These are phyloP conservation scores for Athelia psychrophila DNA, from an alignment of 1,284 basidiomycete genomes.

Conservation along the genomic window DNA sequence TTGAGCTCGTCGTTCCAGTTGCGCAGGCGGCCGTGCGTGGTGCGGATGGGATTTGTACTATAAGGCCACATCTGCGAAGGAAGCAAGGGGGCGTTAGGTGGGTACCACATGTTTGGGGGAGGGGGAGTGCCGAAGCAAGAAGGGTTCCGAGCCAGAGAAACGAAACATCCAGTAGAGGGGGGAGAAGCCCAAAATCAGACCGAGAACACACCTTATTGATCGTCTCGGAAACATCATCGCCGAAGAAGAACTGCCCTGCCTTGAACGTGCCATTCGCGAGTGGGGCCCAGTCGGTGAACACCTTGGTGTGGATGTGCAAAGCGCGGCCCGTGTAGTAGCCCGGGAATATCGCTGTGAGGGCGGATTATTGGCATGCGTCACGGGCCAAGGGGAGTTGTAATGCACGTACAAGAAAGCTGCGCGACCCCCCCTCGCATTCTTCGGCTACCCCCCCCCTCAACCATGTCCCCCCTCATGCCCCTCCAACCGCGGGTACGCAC, in stretches of 20 bases:
- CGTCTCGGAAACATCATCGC: conserved; percentile 51
- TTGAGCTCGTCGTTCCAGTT: conserved; percentile 49
- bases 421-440: conserved; percentile 65
- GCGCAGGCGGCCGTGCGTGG: conserved; percentile 41
- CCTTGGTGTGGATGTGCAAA: conserved; percentile 51
- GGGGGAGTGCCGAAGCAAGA: not conserved
- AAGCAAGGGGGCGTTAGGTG: no score
- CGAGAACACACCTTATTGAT: conserved; percentile 38
- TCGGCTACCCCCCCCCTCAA: conserved; percentile 66
- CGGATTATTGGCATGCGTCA: no score
- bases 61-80: conserved; percentile 47
- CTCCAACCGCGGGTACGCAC: conserved; percentile 36
- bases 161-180: not conserved
- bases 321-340: conserved; percentile 59
- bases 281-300: conserved; percentile 35
- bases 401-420: conserved; percentile 50
- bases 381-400: no score
- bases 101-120: not conserved
- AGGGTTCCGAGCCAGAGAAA: not conserved
- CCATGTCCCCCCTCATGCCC: conserved; percentile 46
- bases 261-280: conserved; percentile 42
- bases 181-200: not conserved
- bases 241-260: conserved; percentile 67
- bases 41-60: conserved; percentile 40
- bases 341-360: conserved; percentile 58